A percentile compares a stretch with the other conserved stretches of the same genome.
These are phyloP conservation scores for Withania somnifera DNA, from an alignment of 305 asterid species.

Conservation along the genomic window DNA sequence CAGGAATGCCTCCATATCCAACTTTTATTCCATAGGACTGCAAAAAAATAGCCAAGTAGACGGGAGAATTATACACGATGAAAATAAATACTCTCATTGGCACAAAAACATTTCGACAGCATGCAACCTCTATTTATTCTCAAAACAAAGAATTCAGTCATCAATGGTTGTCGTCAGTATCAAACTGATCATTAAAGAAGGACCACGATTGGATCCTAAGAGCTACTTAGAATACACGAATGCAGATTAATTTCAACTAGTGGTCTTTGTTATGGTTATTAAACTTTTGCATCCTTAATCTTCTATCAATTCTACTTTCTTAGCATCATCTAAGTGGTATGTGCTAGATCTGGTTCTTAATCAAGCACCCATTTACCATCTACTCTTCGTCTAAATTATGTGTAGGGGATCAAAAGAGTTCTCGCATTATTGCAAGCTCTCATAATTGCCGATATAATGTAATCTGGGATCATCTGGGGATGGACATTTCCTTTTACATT, in stretches of 20 bases:
- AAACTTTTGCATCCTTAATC: not conserved
- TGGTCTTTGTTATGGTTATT: not conserved
- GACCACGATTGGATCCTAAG: not conserved
- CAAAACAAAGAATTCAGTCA: not conserved
- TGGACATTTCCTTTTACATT: not conserved
- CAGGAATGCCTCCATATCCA: constrained; percentile 55
- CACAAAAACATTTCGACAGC: not conserved
- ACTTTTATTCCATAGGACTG: constrained; percentile 72
- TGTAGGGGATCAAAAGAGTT: not conserved
- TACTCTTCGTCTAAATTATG: not conserved
- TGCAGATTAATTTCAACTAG: not conserved
- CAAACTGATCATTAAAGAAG: not conserved
- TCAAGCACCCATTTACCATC: not conserved
- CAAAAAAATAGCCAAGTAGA: constrained; percentile 4
- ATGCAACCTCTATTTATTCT: not conserved
- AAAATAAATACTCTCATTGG: not conserved
- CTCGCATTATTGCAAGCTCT: not conserved
- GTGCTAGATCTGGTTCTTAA: not conserved
- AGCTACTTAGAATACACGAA: not conserved
- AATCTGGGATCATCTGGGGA: too few species aligned
- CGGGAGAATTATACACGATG: not conserved
- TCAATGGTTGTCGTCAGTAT: not conserved
- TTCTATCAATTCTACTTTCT: not conserved
- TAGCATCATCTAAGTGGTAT: not conserved
- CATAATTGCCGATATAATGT: not conserved